Percentiles rank a stretch among this genome's conserved stretches.
Conservation (phyloP, 2,329 filamentous ascomycete genomes). For the Cladorrhinum sp. region DNA sequence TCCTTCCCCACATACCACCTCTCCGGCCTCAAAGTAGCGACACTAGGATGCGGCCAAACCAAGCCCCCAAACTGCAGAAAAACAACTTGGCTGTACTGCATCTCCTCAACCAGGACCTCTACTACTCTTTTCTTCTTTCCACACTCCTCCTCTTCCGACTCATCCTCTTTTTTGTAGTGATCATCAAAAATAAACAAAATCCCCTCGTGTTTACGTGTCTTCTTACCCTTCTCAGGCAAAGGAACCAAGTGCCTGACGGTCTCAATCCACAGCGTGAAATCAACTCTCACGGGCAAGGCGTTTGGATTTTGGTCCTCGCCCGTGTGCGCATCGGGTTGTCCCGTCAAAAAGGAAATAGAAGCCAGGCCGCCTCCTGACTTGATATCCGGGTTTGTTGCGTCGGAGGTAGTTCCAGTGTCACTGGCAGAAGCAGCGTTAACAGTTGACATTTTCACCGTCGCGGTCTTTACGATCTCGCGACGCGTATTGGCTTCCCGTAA, state of each 20-base stretch:
- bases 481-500: conserved; percentile 31
- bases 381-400: neutral
- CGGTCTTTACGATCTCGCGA: conserved; percentile 32
- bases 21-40: conserved; percentile 5
- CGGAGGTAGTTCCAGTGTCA: too few relatives aligned
- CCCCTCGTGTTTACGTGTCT: neutral
- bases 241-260: conserved; percentile 3
- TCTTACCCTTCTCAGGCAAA: neutral
- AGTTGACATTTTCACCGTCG: conserved; percentile 33
- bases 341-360: conserved; percentile 4
- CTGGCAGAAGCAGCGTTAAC: neutral
- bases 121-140: too few relatives aligned
- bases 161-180: neutral
- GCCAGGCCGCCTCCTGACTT: neutral
- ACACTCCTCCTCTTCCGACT: neutral
- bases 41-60: conserved; percentile 13
- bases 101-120: conserved; percentile 10
- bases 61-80: conserved; percentile 10
- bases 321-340: conserved; percentile 2
- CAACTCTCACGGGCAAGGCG: neutral
- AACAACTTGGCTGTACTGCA: conserved; percentile 16
- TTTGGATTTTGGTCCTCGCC: neutral
- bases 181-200: neutral
- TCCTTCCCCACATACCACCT: neutral
- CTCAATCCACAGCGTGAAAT: conserved; percentile 10